phyloP scores from a whole-genome alignment of 2,329 filamentous ascomycete genomes.

The Xylariaceae sp. region DNA sequence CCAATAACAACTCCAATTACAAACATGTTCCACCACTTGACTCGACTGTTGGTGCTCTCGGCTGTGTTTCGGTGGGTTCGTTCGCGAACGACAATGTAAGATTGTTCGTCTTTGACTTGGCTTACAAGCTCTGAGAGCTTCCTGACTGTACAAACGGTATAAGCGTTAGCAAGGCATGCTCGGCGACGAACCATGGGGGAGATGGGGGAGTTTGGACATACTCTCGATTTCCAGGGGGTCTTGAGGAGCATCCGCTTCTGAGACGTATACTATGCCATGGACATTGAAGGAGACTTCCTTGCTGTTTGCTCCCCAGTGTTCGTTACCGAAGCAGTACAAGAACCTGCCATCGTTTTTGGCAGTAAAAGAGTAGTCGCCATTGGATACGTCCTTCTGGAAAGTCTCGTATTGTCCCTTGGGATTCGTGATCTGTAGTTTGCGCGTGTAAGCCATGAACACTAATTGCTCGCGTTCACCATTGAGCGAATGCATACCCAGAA shows the following conservation, averaged over 20 bases:
- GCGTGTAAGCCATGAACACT: constrained; percentile 2
- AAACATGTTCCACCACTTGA: constrained; percentile 99
- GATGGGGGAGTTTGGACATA: constrained; percentile 42
- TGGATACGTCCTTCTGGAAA: constrained; percentile 76
- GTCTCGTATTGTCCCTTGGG: constrained; percentile 72
- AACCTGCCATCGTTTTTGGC: constrained; percentile 84
- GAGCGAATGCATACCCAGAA: constrained; percentile 72
- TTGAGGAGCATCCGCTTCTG: constrained; percentile 75
- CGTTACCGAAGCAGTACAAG: constrained; percentile 98
- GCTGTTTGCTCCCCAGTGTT: constrained; percentile 91
- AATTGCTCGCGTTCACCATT: background rate
- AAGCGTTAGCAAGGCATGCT: background rate
- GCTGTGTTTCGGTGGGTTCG: constrained; percentile 96
- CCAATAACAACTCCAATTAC: constrained; percentile 84
- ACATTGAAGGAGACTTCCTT: constrained; percentile 99
- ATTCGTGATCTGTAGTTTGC: constrained; percentile 62
- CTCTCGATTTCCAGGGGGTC: constrained; percentile 91
- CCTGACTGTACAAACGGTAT: constrained; percentile 55
- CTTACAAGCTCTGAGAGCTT: constrained; percentile 78
- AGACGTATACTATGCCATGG: constrained; percentile 96
- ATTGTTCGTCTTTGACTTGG: constrained; percentile 96
- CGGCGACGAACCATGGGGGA: background rate
- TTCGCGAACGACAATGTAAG: constrained; percentile 93
- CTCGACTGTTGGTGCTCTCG: constrained; percentile 93
- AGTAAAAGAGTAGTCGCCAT: constrained; percentile 89